Percentiles rank a stretch among this genome's conserved stretches.
phyloP scores from a whole-genome alignment of 2,329 filamentous ascomycete genomes.

The Arachnopeziza araneosa region DNA sequence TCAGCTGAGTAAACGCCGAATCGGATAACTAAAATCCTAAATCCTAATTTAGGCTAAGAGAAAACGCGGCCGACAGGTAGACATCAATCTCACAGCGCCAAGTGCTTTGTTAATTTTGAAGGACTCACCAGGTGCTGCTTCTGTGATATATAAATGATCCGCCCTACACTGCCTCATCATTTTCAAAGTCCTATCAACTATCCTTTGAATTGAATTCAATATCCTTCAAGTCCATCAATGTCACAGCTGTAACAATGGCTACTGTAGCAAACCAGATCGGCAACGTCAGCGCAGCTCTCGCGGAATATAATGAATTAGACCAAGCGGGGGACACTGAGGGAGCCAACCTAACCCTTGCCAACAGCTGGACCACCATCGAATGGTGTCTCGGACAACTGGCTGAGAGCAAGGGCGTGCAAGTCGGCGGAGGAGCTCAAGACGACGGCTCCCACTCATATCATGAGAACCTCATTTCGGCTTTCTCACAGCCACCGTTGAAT shows the following conservation, averaged over 20 bases:
- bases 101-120: neutral
- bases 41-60: neutral
- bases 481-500: neutral
- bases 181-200: neutral
- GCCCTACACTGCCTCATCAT: neutral
- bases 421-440: neutral
- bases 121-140: neutral
- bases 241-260: neutral
- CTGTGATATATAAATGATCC: neutral
- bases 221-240: neutral
- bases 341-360: neutral
- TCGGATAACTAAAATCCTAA: neutral
- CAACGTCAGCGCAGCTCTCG: neutral
- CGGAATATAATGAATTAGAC: neutral
- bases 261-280: neutral
- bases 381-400: neutral
- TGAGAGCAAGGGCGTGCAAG: neutral
- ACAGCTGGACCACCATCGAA: neutral
- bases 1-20: neutral
- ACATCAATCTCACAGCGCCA: neutral
- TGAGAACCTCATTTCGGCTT: neutral
- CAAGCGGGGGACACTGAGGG: neutral
- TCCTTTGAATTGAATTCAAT: neutral
- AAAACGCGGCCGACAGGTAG: neutral
- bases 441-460: neutral